These are phyloP conservation scores for Colletotrichum sansevieriae DNA, from an alignment of 2,329 filamentous ascomycete genomes.

Conservation along the genomic window DNA sequence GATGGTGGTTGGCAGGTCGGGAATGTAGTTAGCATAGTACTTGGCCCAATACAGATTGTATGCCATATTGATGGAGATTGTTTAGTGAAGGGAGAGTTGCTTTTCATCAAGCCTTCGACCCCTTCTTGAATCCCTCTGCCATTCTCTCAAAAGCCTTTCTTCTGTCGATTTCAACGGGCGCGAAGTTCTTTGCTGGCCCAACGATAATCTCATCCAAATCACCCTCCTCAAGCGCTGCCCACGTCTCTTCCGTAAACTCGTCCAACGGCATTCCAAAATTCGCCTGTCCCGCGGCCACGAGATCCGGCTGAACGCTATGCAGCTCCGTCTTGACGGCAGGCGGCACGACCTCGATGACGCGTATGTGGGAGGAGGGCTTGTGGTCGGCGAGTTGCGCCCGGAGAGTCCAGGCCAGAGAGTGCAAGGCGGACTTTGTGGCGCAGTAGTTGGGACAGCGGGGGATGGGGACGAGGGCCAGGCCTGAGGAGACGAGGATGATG, in stretches of 20 bases:
- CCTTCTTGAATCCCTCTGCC: slow-evolving; percentile 17
- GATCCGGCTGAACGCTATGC: slow-evolving; percentile 56
- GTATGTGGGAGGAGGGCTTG: slow-evolving; percentile 50
- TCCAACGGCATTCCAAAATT: slow-evolving; percentile 53
- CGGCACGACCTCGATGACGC: slow-evolving; percentile 63
- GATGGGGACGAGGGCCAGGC: slow-evolving; percentile 61
- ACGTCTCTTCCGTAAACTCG: slow-evolving; percentile 61
- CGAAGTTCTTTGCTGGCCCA: slow-evolving; percentile 36
- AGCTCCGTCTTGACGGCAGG: slow-evolving; percentile 63
- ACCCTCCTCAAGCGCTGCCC: slow-evolving; percentile 55
- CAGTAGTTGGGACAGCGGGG: slow-evolving; percentile 64
- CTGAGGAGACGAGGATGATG: slow-evolving; percentile 55
- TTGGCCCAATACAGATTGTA: slow-evolving; percentile 40
- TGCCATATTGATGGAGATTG: background rate
- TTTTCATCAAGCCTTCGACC: slow-evolving; percentile 2
- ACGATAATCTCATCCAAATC: slow-evolving; percentile 52
- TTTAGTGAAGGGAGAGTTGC: background rate
- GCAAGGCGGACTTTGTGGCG: slow-evolving; percentile 66
- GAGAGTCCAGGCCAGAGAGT: slow-evolving; percentile 59
- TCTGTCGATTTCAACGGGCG: slow-evolving; percentile 29
- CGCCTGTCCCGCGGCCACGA: slow-evolving; percentile 49
- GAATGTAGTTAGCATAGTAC: slow-evolving; percentile 39
- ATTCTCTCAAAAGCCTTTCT: slow-evolving; percentile 27
- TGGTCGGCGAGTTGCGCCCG: slow-evolving; percentile 56
- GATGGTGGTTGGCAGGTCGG: slow-evolving; percentile 33